Evolutionary conservation across 1,284 basidiomycete species (phyloP).

Genomic region (Cutaneotrichosporon sp.): DNA sequence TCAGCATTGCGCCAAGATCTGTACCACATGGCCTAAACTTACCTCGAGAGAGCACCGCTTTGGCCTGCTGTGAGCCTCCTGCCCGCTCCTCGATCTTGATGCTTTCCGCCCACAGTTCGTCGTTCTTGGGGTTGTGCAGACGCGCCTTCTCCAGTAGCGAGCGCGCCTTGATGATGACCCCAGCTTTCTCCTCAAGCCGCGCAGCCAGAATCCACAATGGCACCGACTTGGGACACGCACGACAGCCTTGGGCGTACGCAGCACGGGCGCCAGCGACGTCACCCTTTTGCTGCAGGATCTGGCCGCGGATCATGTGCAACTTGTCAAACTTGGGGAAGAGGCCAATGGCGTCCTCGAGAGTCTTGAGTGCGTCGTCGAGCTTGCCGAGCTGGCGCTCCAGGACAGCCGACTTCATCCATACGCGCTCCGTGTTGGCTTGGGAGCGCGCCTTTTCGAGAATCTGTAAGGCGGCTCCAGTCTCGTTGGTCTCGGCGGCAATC

Average conservation of each 20-base stretch:
- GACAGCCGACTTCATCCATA: slow-evolving; percentile 97
- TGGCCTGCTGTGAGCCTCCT: slow-evolving; percentile 69
- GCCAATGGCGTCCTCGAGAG: slow-evolving; percentile 65
- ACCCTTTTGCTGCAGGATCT: slow-evolving; percentile 63
- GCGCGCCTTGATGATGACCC: slow-evolving; percentile 87
- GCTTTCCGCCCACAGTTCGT: slow-evolving; percentile 83
- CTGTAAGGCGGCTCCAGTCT: slow-evolving; percentile 76
- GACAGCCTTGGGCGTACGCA: slow-evolving; percentile 73
- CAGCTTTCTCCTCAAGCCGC: slow-evolving; percentile 78
- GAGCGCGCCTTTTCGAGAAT: slow-evolving; percentile 80
- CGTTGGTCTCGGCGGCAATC: slow-evolving; percentile 88
- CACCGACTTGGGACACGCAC: slow-evolving; percentile 73
- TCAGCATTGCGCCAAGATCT: slow-evolving; percentile 3
- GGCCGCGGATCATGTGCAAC: slow-evolving; percentile 93
- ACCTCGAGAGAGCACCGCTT: slow-evolving; percentile 76
- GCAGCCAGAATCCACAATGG: slow-evolving; percentile 85
- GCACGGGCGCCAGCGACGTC: slow-evolving; percentile 65
- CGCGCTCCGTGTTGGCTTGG: slow-evolving; percentile 84
- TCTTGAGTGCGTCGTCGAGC: slow-evolving; percentile 65
- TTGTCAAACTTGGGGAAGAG: slow-evolving; percentile 86
- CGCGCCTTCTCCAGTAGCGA: slow-evolving; percentile 86
- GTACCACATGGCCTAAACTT: slow-evolving; percentile 11
- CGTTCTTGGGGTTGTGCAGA: slow-evolving; percentile 74
- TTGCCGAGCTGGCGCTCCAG: slow-evolving; percentile 87
- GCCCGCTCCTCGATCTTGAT: slow-evolving; percentile 85